A percentile compares a stretch with the other conserved stretches of the same genome.
phyloP scores from a whole-genome alignment of 805 yeast species.

The Cyberlindnera mrakii region DNA sequence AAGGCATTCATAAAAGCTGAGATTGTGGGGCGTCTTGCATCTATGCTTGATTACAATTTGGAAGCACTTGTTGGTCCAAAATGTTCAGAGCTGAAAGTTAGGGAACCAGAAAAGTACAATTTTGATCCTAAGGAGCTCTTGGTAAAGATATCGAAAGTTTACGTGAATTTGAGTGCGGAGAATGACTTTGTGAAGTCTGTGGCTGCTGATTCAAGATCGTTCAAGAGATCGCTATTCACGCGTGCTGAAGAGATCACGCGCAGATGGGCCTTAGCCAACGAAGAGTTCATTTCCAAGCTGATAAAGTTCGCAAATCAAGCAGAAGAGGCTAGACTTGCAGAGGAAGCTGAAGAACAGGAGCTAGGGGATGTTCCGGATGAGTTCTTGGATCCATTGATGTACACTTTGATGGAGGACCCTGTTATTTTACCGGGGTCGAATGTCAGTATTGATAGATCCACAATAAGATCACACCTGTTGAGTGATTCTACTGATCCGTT shows the following conservation, averaged over 20 bases:
- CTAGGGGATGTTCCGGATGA: conserved; percentile 95
- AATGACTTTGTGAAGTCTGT: conserved; percentile 69
- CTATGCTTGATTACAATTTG: conserved; percentile 91
- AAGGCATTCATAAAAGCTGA: conserved; percentile 80
- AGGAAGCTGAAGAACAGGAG: conserved; percentile 80
- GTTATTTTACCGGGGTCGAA: conserved; percentile 88
- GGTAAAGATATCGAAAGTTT: conserved; percentile 66
- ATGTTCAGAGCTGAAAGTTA: conserved; percentile 82
- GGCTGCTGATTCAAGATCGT: conserved; percentile 90
- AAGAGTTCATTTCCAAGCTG: conserved; percentile 42
- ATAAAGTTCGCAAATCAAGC: conserved; percentile 59
- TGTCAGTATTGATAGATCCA: conserved; percentile 80
- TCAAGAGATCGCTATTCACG: conserved; percentile 54
- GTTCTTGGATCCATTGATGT: conserved; percentile 95
- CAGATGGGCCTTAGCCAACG: conserved; percentile 43
- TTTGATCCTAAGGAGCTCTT: conserved; percentile 77
- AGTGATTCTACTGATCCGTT: conserved; percentile 97
- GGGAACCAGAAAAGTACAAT: conserved; percentile 72
- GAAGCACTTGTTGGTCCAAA: conserved; percentile 94
- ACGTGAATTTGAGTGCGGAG: conserved; percentile 62
- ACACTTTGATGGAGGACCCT: conserved; percentile 91
- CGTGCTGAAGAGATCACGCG: conserved; percentile 66
- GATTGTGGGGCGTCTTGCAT: conserved; percentile 88
- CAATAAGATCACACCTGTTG: conserved; percentile 87
- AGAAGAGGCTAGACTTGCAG: conserved; percentile 48